Evolutionary conservation across 352 stramenopile species (phyloP).

Genomic region (Thalassiosira mediterranea): DNA sequence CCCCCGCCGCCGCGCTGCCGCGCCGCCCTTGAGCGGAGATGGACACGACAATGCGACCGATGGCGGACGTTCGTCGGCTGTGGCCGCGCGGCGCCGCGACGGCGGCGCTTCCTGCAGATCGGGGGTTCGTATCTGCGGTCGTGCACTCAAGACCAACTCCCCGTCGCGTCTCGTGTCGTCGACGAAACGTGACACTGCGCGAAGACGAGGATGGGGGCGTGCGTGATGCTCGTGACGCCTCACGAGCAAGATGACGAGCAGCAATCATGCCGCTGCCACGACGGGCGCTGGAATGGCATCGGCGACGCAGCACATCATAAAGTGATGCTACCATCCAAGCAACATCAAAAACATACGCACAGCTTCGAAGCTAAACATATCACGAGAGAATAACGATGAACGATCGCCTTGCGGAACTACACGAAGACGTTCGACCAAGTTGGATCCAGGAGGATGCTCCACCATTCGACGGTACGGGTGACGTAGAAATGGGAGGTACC

Average conservation of each 20-base stretch:
- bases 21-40: too few species aligned
- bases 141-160: not conserved
- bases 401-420: conserved; percentile 78
- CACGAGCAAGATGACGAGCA: not conserved
- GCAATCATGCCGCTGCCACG: not conserved
- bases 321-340: too few species aligned
- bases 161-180: not conserved
- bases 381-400: conserved; percentile 66
- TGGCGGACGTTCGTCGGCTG: too few species aligned
- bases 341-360: too few species aligned
- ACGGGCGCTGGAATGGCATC: not conserved
- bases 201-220: not conserved
- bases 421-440: conserved; percentile 37
- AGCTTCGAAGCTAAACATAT: too few species aligned
- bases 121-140: not conserved
- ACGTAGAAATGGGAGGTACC: conserved; percentile 51
- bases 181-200: not conserved
- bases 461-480: conserved; percentile 17
- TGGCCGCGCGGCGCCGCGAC: too few species aligned
- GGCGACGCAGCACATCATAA: not conserved
- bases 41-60: not conserved
- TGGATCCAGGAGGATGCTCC: conserved; percentile 61
- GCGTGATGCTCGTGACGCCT: not conserved
- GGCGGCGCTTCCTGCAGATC: too few species aligned
- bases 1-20: too few species aligned